These are phyloP conservation scores for Xylariaceae sp. DNA, from an alignment of 2,329 filamentous ascomycete genomes.

Conservation along the genomic window DNA sequence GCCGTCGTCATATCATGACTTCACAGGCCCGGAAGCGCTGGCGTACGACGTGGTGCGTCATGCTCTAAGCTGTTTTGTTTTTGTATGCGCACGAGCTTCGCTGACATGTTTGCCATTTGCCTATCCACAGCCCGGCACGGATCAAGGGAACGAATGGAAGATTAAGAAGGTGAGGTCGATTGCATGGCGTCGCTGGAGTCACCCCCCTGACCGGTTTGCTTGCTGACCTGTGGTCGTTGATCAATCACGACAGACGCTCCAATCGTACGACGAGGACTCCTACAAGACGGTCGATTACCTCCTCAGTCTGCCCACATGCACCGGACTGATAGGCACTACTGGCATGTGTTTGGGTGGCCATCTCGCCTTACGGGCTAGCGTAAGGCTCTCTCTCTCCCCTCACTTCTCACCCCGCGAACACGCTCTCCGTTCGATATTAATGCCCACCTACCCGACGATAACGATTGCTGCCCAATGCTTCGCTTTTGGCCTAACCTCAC, in stretches of 20 bases:
- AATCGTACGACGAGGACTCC: conserved; percentile 80
- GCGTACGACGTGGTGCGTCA: conserved; percentile 62
- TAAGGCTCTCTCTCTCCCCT: conserved; percentile 31
- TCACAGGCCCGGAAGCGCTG: conserved; percentile 75
- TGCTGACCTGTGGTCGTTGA: not conserved
- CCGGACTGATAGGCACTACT: conserved; percentile 69
- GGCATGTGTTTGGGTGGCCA: conserved; percentile 95
- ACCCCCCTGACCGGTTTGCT: not conserved
- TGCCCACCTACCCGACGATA: not conserved
- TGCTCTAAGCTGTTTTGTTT: no score
- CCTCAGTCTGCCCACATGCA: conserved; percentile 69
- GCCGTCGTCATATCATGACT: conserved; percentile 89
- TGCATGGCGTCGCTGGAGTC: conserved; percentile 1
- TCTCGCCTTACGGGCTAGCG: conserved; percentile 58
- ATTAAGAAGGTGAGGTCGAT: conserved; percentile 58
- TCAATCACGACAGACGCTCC: conserved; percentile 55
- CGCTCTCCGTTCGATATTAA: not conserved
- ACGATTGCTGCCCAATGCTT: not conserved
- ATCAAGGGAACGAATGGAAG: conserved; percentile 82
- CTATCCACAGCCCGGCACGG: conserved; percentile 60
- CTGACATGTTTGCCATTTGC: not conserved
- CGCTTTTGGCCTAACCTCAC: not conserved
- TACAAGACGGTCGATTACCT: conserved; percentile 63
- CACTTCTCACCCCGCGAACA: not conserved
- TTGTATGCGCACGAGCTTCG: not conserved